Evolutionary conservation across 2,329 filamentous ascomycete genomes (phyloP).

Genomic region (Colletotrichum siamense): DNA sequence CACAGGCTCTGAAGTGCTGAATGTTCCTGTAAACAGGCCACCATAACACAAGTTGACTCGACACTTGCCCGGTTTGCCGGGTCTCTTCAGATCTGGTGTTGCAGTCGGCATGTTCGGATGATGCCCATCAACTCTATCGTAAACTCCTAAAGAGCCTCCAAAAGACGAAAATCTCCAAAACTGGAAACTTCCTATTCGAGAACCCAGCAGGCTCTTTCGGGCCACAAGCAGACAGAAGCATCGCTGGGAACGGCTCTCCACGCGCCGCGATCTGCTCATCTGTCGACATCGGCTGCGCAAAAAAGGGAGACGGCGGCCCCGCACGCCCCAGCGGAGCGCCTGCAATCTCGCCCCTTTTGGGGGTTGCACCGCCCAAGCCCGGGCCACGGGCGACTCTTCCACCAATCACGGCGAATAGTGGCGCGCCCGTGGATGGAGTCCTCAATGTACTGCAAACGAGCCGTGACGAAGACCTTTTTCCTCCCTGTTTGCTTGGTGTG

Average conservation of each 20-base stretch:
- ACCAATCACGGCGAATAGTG: constrained; percentile 4
- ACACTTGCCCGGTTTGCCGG: not conserved
- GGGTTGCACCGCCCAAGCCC: not conserved
- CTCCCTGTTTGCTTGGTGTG: not conserved
- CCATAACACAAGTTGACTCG: not conserved
- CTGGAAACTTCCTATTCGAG: not conserved
- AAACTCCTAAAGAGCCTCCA: not conserved
- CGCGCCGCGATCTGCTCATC: not conserved
- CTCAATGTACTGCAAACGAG: constrained; percentile 16
- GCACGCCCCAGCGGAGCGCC: constrained; percentile 2
- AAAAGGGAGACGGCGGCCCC: not conserved
- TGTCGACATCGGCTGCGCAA: not conserved
- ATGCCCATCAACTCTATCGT: not conserved
- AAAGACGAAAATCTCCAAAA: not conserved
- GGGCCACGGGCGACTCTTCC: not conserved
- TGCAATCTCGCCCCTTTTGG: constrained; percentile 10
- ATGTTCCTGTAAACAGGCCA: rapidly evolving
- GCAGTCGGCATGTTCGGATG: not conserved
- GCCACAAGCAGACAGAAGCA: not conserved
- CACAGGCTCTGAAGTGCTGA: rapidly evolving
- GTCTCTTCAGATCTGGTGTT: not conserved
- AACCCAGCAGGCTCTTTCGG: not conserved
- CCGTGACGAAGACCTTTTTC: not conserved
- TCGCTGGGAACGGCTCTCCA: not conserved
- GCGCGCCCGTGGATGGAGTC: not conserved